phyloP scores from a whole-genome alignment of 2,329 filamentous ascomycete species.

The Catunica adiposa region DNA sequence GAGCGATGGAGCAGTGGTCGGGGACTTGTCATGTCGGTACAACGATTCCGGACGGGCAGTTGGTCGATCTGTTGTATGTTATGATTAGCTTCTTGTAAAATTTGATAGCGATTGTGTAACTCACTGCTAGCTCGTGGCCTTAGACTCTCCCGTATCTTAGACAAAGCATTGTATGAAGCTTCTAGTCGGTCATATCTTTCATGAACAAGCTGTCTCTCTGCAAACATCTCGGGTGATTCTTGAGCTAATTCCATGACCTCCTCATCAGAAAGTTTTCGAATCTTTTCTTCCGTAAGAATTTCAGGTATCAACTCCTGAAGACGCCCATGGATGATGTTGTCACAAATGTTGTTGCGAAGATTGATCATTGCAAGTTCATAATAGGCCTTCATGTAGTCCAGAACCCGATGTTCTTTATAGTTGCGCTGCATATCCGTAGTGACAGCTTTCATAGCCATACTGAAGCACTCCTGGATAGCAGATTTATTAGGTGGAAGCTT shows the following conservation, averaged over 20 bases:
- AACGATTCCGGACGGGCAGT: too few relatives aligned
- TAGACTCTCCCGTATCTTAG: too few relatives aligned
- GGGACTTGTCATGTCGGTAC: too few relatives aligned
- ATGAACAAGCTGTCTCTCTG: background rate
- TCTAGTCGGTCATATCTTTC: too few relatives aligned
- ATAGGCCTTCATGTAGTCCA: background rate
- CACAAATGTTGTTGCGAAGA: background rate
- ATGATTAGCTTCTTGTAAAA: too few relatives aligned
- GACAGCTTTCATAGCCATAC: background rate
- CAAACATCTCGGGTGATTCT: background rate
- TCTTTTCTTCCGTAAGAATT: background rate
- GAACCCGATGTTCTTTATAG: background rate
- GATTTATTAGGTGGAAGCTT: background rate
- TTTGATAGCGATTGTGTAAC: too few relatives aligned
- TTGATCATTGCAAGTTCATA: background rate
- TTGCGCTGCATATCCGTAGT: background rate
- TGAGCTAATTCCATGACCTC: background rate
- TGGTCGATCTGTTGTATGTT: too few relatives aligned
- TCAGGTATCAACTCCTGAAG: background rate
- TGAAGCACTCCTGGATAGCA: background rate
- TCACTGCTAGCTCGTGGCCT: too few relatives aligned
- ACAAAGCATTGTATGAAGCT: too few relatives aligned
- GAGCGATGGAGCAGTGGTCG: too few relatives aligned
- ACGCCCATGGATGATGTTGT: background rate
- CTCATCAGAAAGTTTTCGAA: background rate